Conservation (phyloP, 495 filamentous ascomycete species). For the Talaromyces stipitatus region DNA sequence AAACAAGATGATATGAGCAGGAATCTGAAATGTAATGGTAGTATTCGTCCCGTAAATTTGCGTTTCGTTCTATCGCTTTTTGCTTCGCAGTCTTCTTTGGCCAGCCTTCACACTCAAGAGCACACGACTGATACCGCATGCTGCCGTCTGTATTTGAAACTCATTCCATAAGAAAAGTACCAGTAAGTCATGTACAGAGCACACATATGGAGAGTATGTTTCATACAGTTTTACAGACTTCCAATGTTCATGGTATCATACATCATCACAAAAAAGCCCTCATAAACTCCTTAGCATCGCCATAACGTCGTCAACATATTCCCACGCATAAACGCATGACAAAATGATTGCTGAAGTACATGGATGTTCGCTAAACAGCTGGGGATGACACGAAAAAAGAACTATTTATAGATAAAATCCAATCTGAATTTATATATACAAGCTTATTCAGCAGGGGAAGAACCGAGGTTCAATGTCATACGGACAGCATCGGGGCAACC, state of each 20-base stretch:
- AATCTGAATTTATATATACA: not conserved
- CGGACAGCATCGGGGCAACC: constrained; percentile 37
- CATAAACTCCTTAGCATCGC: not conserved
- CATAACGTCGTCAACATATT: not conserved
- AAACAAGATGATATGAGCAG: no score
- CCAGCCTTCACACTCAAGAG: no score
- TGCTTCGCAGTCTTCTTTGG: no score
- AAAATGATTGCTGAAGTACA: not conserved
- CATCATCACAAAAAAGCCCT: not conserved
- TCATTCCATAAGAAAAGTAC: no score
- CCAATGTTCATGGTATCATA: not conserved
- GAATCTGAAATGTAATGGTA: no score
- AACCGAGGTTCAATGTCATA: constrained; percentile 28
- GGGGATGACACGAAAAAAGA: not conserved
- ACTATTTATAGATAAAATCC: not conserved
- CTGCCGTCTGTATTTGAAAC: no score
- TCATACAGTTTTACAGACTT: no score
- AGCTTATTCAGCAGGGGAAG: constrained; percentile 4
- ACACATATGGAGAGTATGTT: no score
- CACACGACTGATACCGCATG: no score
- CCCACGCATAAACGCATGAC: not conserved
- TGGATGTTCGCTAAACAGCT: not conserved
- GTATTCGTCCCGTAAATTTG: no score
- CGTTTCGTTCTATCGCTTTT: no score
- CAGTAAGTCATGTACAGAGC: no score